Conservation (phyloP, 768 basidiomycete genomes). For the Auricularia auricula-judae region DNA sequence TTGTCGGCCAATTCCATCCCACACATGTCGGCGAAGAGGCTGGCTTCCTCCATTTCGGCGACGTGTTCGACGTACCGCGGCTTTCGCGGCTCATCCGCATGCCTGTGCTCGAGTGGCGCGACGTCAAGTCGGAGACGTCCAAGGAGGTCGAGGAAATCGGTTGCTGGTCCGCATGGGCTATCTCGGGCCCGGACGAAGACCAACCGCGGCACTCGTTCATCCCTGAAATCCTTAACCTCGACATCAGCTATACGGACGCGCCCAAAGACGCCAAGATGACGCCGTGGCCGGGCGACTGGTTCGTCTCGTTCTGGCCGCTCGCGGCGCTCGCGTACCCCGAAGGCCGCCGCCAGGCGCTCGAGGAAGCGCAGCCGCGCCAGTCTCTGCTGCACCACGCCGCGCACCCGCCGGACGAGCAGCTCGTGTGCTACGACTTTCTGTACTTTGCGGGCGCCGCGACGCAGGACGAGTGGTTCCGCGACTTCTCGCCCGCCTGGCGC, state of each 20-base stretch:
- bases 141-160: constrained; percentile 5
- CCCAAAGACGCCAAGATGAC: constrained; percentile 16
- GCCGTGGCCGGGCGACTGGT: constrained; percentile 20
- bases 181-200: constrained; percentile 1
- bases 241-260: constrained; percentile 2
- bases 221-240: neutral
- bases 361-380: neutral
- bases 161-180: constrained; percentile 3
- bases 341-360: constrained; percentile 6
- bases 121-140: constrained; percentile 24
- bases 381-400: neutral
- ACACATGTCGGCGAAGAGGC: constrained; percentile 38
- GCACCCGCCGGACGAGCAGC: constrained; percentile 26
- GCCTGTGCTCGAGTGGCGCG: constrained; percentile 52
- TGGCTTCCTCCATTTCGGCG: constrained; percentile 42
- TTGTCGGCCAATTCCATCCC: constrained; percentile 47
- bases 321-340: constrained; percentile 23
- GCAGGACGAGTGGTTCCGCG: constrained; percentile 21
- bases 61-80: constrained; percentile 49
- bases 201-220: neutral
- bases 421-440: constrained; percentile 30
- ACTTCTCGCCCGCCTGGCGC: constrained; percentile 50
- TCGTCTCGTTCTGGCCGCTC: constrained; percentile 22
- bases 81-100: constrained; percentile 31
- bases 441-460: constrained; percentile 25